These are phyloP conservation scores for Colletotrichum sp. DNA, from an alignment of 2,329 filamentous ascomycete genomes.

Conservation along the genomic window DNA sequence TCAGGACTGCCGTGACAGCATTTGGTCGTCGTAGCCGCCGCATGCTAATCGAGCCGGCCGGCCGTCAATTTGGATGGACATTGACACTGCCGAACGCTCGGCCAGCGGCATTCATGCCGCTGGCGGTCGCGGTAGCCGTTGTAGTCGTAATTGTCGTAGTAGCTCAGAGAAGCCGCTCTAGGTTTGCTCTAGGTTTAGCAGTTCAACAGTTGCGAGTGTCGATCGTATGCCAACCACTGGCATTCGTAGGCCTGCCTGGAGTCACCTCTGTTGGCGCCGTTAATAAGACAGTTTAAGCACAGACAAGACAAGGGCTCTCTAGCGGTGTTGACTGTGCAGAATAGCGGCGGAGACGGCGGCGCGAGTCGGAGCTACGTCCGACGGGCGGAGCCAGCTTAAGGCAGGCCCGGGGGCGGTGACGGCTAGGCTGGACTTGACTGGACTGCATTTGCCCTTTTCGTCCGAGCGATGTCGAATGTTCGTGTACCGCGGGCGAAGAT, in stretches of 20 bases:
- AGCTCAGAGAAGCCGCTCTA: background rate
- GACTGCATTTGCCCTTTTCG: background rate
- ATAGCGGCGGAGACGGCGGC: background rate
- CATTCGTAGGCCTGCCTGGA: background rate
- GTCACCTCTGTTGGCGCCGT: background rate
- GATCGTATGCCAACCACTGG: conserved; percentile 14
- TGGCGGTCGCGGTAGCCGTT: background rate
- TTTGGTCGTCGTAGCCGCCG: background rate
- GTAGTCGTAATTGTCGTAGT: background rate
- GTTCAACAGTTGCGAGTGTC: background rate
- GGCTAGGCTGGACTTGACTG: background rate
- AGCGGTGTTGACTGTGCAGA: background rate
- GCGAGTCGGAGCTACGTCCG: conserved; percentile 6
- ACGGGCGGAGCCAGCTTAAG: background rate
- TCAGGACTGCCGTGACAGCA: background rate
- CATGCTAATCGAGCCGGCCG: background rate
- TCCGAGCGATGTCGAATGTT: background rate
- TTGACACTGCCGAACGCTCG: background rate
- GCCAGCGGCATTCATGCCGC: background rate
- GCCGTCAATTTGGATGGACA: background rate
- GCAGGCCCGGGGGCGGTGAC: background rate
- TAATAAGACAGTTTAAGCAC: background rate
- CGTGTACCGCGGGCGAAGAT: background rate
- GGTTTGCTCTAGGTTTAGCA: background rate
- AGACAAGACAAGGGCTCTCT: background rate